Base-by-base conservation (phyloP, 208 protist species). In the Trypanosoma scelopori region DNA sequence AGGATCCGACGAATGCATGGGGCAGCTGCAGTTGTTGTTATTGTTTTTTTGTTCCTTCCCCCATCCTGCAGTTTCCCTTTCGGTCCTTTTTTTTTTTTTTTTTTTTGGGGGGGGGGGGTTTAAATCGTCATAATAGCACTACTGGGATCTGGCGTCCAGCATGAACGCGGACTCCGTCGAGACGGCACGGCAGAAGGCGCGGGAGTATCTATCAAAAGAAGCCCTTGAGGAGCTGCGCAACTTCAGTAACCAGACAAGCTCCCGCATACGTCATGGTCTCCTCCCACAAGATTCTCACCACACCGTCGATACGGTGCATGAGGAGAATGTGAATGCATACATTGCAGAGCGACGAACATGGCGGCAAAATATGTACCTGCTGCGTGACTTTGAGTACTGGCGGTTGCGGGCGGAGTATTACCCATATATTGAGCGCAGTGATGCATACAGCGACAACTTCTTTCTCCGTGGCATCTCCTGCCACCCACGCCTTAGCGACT, bases 401-500 rank as follows among this genome's bases (percentile, higher is more conserved):
- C 75, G 72, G 51, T 75, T 90, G 28, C 81, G 88, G 35, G 88
- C 88, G 12, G 85, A 81, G 55, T 88, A 79, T 60, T 94, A 94
- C 57, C 84, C 84, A 2, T 94, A 94, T 57, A 80, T 91, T 45
- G 60, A 64, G 49, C 74, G 82, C 25, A 79, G 75, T 48, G 83
- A 94, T 60, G 65, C 83, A 57, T 43, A 58, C 25, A 77, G 78
- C 56, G 88, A 94, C 49, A 79, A 91, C 70, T 94, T 94, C 71
- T 91, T 91, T 46, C 49, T 94, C 15, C 82, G 88, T 30, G 88
- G 88, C 53, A 83, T 89, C 55, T 78, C 82, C 22, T 82, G 77
- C 22, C 84, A 94, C 65, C 88, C 88, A 3, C 76, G 85, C 3
- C 81, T 94, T n/a, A 89, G 81, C 25, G 84, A 94, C 48, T 94